These are phyloP conservation scores for Mycena haematopus DNA, from an alignment of 768 basidiomycete species.

Conservation along the genomic window DNA sequence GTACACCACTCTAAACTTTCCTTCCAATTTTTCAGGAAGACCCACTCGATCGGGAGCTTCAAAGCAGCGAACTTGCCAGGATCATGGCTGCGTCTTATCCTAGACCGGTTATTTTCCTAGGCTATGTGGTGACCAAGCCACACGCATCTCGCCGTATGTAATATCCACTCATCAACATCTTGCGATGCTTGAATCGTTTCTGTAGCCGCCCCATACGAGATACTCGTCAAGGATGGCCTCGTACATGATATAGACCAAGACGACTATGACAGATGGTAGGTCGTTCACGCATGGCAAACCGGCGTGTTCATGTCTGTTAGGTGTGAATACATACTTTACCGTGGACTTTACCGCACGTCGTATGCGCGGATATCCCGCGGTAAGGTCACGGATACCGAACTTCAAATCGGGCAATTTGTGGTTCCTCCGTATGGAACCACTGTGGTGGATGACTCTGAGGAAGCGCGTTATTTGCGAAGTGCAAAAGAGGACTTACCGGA, in stretches of 20 bases:
- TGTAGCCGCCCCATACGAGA: constrained; percentile 76
- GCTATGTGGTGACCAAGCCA: constrained; percentile 80
- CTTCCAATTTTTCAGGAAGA: constrained; percentile 55
- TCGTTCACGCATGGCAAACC: neutral
- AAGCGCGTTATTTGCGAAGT: constrained; percentile 70
- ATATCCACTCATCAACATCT: neutral
- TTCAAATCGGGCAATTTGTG: constrained; percentile 87
- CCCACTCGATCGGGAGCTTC: constrained; percentile 85
- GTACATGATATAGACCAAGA: constrained; percentile 82
- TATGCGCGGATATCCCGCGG: constrained; percentile 85
- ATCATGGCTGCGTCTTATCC: constrained; percentile 77
- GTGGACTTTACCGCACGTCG: constrained; percentile 78
- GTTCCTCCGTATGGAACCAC: constrained; percentile 63
- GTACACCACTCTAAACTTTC: too few relatives aligned
- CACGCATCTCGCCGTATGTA: constrained; percentile 65
- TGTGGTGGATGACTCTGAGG: constrained; percentile 62
- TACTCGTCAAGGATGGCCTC: constrained; percentile 76
- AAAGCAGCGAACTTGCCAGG: constrained; percentile 79
- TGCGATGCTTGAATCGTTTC: neutral
- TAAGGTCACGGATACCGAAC: constrained; percentile 88
- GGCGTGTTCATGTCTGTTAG: constrained; percentile 40
- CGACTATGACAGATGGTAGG: constrained; percentile 74
- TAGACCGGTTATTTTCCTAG: constrained; percentile 78
- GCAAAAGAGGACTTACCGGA: constrained; percentile 71
- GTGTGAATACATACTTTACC: constrained; percentile 93